These are phyloP conservation scores for Pistacia vera DNA, from an alignment of 345 rosid genomes.

Conservation along the genomic window DNA sequence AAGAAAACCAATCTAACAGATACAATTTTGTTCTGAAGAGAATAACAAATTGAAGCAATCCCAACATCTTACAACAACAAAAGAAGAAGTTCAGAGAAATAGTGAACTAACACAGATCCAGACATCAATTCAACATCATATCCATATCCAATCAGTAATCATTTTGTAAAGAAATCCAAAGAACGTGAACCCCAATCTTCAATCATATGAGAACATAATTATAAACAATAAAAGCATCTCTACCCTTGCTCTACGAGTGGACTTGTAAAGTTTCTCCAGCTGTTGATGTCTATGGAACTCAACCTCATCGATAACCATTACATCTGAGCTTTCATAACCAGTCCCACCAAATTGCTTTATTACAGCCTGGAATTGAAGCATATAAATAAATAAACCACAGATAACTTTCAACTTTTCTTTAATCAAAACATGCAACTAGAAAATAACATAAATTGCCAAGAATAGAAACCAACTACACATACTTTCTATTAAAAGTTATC, in stretches of 20 bases:
- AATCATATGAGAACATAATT: not conserved
- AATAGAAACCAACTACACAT: not conserved
- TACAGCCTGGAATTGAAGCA: conserved; percentile 70
- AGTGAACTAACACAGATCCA: not conserved
- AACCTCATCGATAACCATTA: conserved; percentile 84
- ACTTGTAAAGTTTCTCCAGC: conserved; percentile 78
- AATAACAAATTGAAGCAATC: conserved; percentile 5
- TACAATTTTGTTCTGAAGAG: conserved; percentile 1
- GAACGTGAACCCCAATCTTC: not conserved
- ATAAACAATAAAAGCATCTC: conserved; percentile 11
- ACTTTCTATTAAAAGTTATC: not conserved
- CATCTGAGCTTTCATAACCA: conserved; percentile 91
- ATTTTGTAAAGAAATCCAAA: not conserved
- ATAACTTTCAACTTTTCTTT: not conserved
- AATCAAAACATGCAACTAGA: not conserved
- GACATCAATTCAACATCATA: not conserved
- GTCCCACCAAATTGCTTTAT: conserved; percentile 88
- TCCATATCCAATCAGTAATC: not conserved
- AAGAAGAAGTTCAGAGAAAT: not conserved
- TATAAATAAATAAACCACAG: not conserved
- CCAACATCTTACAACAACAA: conserved; percentile 7
- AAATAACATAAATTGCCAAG: not conserved
- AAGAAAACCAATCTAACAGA: conserved; percentile 14
- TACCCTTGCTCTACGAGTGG: conserved; percentile 87
- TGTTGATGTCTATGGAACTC: conserved; percentile 97